Percentiles rank a stretch among this genome's conserved stretches.
These are phyloP conservation scores for Cladosporium sphaerospermum DNA, from an alignment of 2,329 filamentous ascomycete species.

Conservation along the genomic window DNA sequence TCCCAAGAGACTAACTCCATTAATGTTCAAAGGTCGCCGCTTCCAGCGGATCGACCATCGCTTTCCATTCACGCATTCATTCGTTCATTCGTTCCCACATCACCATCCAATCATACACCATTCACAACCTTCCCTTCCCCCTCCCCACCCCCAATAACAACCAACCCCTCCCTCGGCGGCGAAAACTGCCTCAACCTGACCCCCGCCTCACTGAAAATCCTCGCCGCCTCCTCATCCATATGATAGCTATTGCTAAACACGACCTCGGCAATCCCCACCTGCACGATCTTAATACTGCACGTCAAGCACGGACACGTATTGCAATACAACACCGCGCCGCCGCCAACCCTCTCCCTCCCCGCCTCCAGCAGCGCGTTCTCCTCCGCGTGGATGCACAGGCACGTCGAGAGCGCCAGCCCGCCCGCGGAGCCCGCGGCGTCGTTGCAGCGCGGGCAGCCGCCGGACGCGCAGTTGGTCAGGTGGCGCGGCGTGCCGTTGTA, in stretches of 20 bases:
- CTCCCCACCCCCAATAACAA: constrained; percentile 18
- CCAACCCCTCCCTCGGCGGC: constrained; percentile 44
- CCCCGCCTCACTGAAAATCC: constrained; percentile 76
- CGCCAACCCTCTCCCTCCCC: constrained; percentile 79
- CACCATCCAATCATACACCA: background rate
- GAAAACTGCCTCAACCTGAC: constrained; percentile 82
- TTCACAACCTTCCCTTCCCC: constrained; percentile 1
- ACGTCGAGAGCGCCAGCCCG: constrained; percentile 74
- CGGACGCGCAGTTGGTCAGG: constrained; percentile 83
- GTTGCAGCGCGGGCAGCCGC: constrained; percentile 85
- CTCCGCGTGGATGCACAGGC: constrained; percentile 94
- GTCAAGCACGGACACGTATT: constrained; percentile 82
- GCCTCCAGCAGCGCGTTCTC: constrained; percentile 96
- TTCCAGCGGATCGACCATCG: too few relatives aligned
- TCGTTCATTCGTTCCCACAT: too few relatives aligned
- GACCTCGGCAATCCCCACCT: constrained; percentile 92
- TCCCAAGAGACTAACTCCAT: background rate
- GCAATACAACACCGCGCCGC: constrained; percentile 66
- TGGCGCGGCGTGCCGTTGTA: constrained; percentile 97
- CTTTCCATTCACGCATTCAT: too few relatives aligned
- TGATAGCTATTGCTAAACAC: constrained; percentile 92
- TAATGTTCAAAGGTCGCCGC: background rate
- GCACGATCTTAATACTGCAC: constrained; percentile 96
- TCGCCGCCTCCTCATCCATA: constrained; percentile 76
- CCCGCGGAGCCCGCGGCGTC: constrained; percentile 51